Evolutionary conservation across 2,329 filamentous ascomycete species (phyloP), one percentile per base, ranked within the genome.

Genomic region (Pseudogymnoascus sp.): DNA sequence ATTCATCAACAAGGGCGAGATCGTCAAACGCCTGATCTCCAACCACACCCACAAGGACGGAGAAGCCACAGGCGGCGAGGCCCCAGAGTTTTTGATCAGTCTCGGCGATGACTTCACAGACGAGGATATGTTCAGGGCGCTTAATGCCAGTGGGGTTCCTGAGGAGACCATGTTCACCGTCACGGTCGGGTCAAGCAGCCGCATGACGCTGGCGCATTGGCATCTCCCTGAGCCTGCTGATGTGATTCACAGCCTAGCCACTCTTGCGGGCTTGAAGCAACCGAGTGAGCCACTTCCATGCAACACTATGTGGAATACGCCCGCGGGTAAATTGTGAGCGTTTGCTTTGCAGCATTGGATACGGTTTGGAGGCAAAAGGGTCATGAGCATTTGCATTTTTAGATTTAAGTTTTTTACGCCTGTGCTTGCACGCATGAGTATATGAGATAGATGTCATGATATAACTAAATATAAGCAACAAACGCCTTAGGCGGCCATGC

Each of bases 1-100:
- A 0, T 96, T 96, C 71, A 92, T 99, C 78, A 97, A 97, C 81
- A 99, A 99, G 80, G 94, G 94, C 31, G 92, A 95, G 75, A 97
- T 97, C 66, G 90, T 88, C 13, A 92, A 91, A 77, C 86, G 88
- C 5, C 81, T 99, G 15, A 86, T 97, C 38, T 78, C 84, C 21
- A 86, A 86, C 58, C 95, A 95, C 74, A 55, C 27, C 27, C 12
- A 27, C 29, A 33, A 17, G n/a, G 38, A 71, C 3, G 76, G 79
- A 5, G 78, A 76, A 1, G 74, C 75, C 1, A 79, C 80, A 3
- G 79, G 76, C 58, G 71, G 71, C 4, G 76, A 85, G 59, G 82
- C 83, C 61, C 84, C 92, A 0, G 91, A 93, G 68, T 97, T 97
- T 71, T 86, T 95, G 9, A 81, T 97, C 60, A 99, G 94, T 75